These are phyloP conservation scores for Phascolomyces articulosus DNA, from an alignment of 371 early-diverging fungal genomes.

Conservation along the genomic window DNA sequence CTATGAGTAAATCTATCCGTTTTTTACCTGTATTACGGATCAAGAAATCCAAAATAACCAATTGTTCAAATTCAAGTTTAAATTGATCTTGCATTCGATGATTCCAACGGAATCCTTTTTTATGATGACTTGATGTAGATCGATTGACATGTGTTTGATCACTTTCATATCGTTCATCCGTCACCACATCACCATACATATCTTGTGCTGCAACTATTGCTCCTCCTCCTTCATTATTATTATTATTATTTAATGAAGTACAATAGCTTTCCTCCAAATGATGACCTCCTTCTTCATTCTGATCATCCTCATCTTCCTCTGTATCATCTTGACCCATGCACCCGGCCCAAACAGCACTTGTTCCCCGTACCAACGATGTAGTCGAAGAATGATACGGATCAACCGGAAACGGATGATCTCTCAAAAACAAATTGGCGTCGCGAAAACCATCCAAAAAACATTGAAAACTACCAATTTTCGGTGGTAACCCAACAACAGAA, in stretches of 20 bases:
- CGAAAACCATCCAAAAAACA: slow-evolving; percentile 81
- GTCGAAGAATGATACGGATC: slow-evolving; percentile 13
- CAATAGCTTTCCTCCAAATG: too few relatives aligned
- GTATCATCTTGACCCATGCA: slow-evolving; percentile 32
- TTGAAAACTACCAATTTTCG: slow-evolving; percentile 88
- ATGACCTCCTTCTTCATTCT: slow-evolving; percentile 15
- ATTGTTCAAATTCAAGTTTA: slow-evolving; percentile 79
- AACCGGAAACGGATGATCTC: slow-evolving; percentile 60
- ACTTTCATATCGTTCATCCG: slow-evolving; percentile 7
- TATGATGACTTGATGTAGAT: slow-evolving; percentile 6
- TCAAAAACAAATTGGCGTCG: slow-evolving; percentile 83
- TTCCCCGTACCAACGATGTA: slow-evolving; percentile 13
- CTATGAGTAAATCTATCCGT: not conserved
- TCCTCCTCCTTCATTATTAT: not conserved
- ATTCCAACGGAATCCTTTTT: slow-evolving; percentile 62
- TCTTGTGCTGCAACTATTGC: not conserved
- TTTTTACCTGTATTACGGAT: slow-evolving; percentile 85
- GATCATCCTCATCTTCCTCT: slow-evolving; percentile 7
- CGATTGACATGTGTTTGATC: slow-evolving; percentile 8
- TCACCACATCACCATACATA: not conserved
- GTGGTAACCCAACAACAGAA: slow-evolving; percentile 53
- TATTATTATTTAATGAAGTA: slow-evolving; percentile 6
- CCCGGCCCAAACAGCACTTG: slow-evolving; percentile 38
- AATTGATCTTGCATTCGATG: slow-evolving; percentile 69
- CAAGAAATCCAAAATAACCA: slow-evolving; percentile 86